phyloP scores from a whole-genome alignment of 202 grass and related monocot genomes.

The Setaria viridis region DNA sequence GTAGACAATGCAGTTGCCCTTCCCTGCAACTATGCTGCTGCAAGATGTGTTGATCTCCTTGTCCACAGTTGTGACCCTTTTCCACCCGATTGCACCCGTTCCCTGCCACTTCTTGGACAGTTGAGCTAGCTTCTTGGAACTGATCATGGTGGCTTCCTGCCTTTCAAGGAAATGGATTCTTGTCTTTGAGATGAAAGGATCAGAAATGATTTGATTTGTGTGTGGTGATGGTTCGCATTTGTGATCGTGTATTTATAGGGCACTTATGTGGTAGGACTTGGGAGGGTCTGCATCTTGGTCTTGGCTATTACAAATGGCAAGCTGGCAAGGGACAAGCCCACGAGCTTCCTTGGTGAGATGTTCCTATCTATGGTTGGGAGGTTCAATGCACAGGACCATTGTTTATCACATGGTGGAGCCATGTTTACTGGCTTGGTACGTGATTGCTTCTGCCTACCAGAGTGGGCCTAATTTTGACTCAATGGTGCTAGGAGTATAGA shows the following conservation, averaged over 20 bases:
- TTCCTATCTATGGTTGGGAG: slow-evolving; percentile 36
- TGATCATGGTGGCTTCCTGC: slow-evolving; percentile 59
- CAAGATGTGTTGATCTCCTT: slow-evolving; percentile 45
- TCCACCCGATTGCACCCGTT: slow-evolving; percentile 53
- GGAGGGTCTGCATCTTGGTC: slow-evolving; percentile 25
- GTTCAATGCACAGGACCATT: slow-evolving; percentile 38
- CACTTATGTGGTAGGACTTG: not conserved
- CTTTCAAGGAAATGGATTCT: slow-evolving; percentile 17
- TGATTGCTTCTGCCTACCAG: not conserved
- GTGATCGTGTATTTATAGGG: slow-evolving; percentile 55
- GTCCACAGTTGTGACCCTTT: slow-evolving; percentile 41
- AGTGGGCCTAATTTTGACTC: slow-evolving; percentile 18
- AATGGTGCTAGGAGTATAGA: not conserved
- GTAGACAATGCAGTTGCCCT: slow-evolving; percentile 62
- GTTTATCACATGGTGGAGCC: slow-evolving; percentile 49
- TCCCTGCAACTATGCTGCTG: slow-evolving; percentile 42
- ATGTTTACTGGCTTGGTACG: slow-evolving; percentile 32
- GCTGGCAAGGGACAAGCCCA: slow-evolving; percentile 51
- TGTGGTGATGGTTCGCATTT: slow-evolving; percentile 40
- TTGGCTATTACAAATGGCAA: slow-evolving; percentile 23
- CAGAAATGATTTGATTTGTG: slow-evolving; percentile 27
- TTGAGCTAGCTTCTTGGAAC: slow-evolving; percentile 62
- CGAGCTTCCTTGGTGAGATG: slow-evolving; percentile 50
- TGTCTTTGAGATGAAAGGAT: slow-evolving; percentile 25
- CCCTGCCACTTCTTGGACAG: slow-evolving; percentile 76